Percentiles rank a stretch among this genome's conserved stretches.
Conservation (phyloP, 2,329 filamentous ascomycete species). For the Colletotrichum simmondsii region DNA sequence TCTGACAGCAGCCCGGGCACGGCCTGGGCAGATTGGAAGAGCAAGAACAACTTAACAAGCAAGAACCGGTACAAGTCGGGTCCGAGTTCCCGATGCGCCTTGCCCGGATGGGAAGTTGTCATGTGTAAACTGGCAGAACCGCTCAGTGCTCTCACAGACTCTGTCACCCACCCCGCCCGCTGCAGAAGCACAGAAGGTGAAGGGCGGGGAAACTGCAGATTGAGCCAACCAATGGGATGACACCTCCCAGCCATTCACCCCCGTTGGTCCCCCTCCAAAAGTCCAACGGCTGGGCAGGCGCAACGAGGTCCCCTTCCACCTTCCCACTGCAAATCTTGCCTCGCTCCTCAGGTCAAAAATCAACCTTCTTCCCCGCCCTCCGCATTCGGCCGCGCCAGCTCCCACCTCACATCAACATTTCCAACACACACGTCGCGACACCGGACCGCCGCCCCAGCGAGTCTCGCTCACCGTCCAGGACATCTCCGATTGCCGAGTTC, state of each 20-base stretch:
- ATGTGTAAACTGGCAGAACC: slow-evolving; percentile 18
- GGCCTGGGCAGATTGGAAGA: not conserved
- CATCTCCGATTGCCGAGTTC: slow-evolving; percentile 26
- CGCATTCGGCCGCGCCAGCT: slow-evolving; percentile 35
- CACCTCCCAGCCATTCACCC: slow-evolving; percentile 1
- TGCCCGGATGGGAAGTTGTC: slow-evolving; percentile 13
- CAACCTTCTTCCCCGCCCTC: slow-evolving; percentile 34
- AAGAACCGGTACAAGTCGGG: not conserved
- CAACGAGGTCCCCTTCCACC: slow-evolving; percentile 21
- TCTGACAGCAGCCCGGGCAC: not conserved
- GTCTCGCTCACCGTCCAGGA: slow-evolving; percentile 30
- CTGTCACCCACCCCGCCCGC: slow-evolving; percentile 16
- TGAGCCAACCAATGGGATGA: slow-evolving; percentile 9
- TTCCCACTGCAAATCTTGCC: slow-evolving; percentile 35
- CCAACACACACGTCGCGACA: slow-evolving; percentile 35
- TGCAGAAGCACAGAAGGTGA: slow-evolving; percentile 27
- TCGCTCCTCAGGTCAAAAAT: slow-evolving; percentile 34
- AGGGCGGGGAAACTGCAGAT: not conserved
- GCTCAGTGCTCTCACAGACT: not conserved
- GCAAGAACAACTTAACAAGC: no score
- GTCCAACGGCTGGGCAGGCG: slow-evolving; percentile 24
- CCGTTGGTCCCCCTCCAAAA: not conserved
- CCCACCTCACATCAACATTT: slow-evolving; percentile 31
- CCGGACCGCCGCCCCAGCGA: slow-evolving; percentile 35
- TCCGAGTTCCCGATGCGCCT: not conserved